Evolutionary conservation across 1,284 basidiomycete species (phyloP).

Genomic region (Trametes versicolor): DNA sequence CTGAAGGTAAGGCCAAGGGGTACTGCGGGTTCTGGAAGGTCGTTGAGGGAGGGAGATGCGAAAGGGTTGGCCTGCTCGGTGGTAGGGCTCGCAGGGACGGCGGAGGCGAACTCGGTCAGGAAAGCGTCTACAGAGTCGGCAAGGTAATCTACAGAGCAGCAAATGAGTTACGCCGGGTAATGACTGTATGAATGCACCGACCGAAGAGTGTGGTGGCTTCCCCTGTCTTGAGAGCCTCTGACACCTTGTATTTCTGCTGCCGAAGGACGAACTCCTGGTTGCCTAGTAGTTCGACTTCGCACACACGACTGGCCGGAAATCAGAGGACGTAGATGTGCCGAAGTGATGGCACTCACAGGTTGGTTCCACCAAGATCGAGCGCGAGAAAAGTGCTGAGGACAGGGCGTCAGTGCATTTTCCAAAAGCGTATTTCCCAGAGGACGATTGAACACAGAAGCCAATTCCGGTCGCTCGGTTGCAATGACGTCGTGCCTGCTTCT

Average conservation of each 20-base stretch:
- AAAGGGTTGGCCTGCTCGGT: conserved; percentile 37
- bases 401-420: conserved; percentile 8
- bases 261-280: conserved; percentile 89
- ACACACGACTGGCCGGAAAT: conserved; percentile 76
- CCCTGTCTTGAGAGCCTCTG: conserved; percentile 89
- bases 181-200: conserved; percentile 47
- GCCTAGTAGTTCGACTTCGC: conserved; percentile 91
- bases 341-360: conserved; percentile 71
- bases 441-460: not conserved
- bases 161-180: conserved; percentile 4
- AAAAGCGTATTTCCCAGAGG: conserved; percentile 1
- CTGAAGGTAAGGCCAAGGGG: conserved; percentile 95
- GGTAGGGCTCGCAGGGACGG: conserved; percentile 48
- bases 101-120: conserved; percentile 67
- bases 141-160: conserved; percentile 79
- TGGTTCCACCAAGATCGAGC: conserved; percentile 94
- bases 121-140: conserved; percentile 96
- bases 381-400: conserved; percentile 86
- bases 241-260: conserved; percentile 95
- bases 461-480: conserved; percentile 10
- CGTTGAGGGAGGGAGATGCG: conserved; percentile 24
- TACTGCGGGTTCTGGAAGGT: conserved; percentile 46
- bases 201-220: conserved; percentile 87
- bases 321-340: conserved; percentile 16
- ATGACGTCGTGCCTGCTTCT: conserved; percentile 24